A percentile compares a stretch with the other conserved stretches of the same genome.
phyloP scores from a whole-genome alignment of 108 stramenopile species.

The Mayamaea pseudoterrestris region DNA sequence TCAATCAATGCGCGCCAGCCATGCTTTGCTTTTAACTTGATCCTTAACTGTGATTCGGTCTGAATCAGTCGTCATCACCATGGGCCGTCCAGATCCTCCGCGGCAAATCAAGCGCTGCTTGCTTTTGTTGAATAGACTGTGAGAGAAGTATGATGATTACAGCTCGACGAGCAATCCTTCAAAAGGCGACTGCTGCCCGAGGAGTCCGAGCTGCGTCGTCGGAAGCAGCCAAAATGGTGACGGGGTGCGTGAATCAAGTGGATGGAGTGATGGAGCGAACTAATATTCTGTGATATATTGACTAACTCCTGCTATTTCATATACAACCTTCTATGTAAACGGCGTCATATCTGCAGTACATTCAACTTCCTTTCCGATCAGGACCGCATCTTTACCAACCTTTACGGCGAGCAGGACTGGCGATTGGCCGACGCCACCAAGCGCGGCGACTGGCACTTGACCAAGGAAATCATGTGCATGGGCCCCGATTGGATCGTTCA shows the following conservation, averaged over 20 bases:
- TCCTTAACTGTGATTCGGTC: too few relatives aligned
- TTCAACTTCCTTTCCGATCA: conserved; percentile 93
- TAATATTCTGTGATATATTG: neutral
- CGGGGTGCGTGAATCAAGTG: neutral
- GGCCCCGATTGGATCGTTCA: conserved; percentile 99
- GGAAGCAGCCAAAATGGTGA: neutral
- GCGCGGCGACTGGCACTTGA: conserved; percentile 89
- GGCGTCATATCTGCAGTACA: conserved; percentile 13
- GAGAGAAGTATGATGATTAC: too few relatives aligned
- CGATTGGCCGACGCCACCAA: conserved; percentile 88
- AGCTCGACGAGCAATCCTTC: too few relatives aligned
- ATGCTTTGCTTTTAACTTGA: too few relatives aligned
- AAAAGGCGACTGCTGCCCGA: conserved; percentile 1
- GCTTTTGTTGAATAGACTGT: too few relatives aligned
- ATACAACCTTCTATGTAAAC: neutral
- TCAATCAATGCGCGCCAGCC: too few relatives aligned
- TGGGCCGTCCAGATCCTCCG: too few relatives aligned
- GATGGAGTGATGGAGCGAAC: neutral
- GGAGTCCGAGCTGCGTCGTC: neutral
- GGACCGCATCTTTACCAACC: conserved; percentile 99
- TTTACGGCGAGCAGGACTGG: conserved; percentile 99
- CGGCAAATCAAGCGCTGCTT: too few relatives aligned
- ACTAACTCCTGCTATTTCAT: neutral
- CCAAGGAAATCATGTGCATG: conserved; percentile 98
- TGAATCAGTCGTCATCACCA: too few relatives aligned